These are phyloP conservation scores for Chaetomium fimeti DNA, from an alignment of 495 filamentous ascomycete species.

Conservation along the genomic window DNA sequence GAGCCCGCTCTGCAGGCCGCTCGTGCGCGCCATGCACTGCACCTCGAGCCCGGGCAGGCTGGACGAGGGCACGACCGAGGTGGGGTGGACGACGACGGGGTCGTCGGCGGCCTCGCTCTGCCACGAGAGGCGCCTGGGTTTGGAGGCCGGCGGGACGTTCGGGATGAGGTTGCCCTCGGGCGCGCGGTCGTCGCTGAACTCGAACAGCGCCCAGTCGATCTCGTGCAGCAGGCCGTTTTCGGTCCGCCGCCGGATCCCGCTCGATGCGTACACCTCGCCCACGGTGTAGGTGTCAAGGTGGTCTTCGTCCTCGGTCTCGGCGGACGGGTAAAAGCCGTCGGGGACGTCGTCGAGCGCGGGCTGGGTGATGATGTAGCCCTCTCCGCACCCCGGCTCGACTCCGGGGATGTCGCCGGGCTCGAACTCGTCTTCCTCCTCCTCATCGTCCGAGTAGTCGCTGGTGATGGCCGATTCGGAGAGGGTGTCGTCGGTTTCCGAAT, in stretches of 20 bases:
- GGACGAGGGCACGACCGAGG: conserved; percentile 43
- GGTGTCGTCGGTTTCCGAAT: conserved; percentile 55
- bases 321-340: conserved; percentile 68
- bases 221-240: conserved; percentile 70
- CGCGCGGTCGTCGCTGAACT: conserved; percentile 67
- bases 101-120: background rate
- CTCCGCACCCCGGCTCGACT: conserved; percentile 69
- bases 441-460: conserved; percentile 45
- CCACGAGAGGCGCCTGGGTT: background rate
- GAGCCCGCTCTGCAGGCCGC: conserved; percentile 72
- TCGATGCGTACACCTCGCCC: conserved; percentile 84
- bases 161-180: conserved; percentile 66
- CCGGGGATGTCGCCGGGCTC: conserved; percentile 85
- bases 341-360: conserved; percentile 83
- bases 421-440: conserved; percentile 43
- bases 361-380: conserved; percentile 73
- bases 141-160: conserved; percentile 14
- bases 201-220: conserved; percentile 93
- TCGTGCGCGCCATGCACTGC: conserved; percentile 89
- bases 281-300: conserved; percentile 69
- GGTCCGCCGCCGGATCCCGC: conserved; percentile 72
- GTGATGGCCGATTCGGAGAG: conserved; percentile 48
- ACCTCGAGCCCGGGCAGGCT: conserved; percentile 69
- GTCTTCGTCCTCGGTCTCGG: conserved; percentile 58
- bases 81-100: conserved; percentile 38